Conservation (phyloP, 1,284 basidiomycete genomes). For the Pyrrhoderma noxium region DNA sequence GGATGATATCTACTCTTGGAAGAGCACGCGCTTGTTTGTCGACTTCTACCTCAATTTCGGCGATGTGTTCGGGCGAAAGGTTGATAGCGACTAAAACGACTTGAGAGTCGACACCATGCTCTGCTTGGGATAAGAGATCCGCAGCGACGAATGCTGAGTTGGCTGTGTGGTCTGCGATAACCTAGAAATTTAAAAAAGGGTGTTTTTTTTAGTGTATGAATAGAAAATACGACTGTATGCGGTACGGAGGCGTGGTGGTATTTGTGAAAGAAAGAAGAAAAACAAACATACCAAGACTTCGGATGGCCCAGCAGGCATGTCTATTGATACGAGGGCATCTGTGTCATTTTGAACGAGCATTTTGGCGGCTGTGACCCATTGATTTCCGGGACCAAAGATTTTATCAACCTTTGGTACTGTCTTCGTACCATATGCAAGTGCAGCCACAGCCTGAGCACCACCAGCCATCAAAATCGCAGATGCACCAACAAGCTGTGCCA, state of each 20-base stretch:
- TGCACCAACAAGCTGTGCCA: conserved; percentile 82
- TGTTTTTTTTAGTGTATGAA: no score
- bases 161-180: conserved; percentile 85
- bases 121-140: conserved; percentile 94
- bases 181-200: conserved; percentile 48
- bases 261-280: neutral
- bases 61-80: conserved; percentile 57
- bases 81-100: conserved; percentile 86
- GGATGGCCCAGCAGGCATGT: conserved; percentile 98
- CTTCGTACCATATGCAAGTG: conserved; percentile 93
- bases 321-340: conserved; percentile 94
- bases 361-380: conserved; percentile 99
- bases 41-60: conserved; percentile 78
- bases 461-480: conserved; percentile 88
- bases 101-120: conserved; percentile 97
- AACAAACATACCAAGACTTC: conserved; percentile 78
- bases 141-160: conserved; percentile 92
- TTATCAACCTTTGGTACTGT: conserved; percentile 99
- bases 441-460: conserved; percentile 96
- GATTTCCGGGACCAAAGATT: conserved; percentile 98
- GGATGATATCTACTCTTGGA: conserved; percentile 84
- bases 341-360: conserved; percentile 99
- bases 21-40: conserved; percentile 85
- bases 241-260: no score
- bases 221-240: no score